phyloP scores from a whole-genome alignment of 768 basidiomycete genomes.

The Brasilioporus rufonigricans region DNA sequence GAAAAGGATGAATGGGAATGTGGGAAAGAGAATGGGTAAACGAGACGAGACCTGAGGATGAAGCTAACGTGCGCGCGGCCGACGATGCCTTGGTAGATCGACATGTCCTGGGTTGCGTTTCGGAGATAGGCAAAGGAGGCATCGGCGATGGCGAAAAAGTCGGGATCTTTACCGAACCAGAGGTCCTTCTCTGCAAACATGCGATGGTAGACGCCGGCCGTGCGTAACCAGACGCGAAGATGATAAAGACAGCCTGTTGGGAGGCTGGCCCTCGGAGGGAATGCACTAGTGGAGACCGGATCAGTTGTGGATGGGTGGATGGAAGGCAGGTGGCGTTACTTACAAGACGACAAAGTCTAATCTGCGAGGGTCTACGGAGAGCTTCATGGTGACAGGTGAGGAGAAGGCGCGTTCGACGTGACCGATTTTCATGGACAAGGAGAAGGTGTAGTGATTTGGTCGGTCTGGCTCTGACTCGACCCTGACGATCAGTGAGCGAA shows the following conservation, averaged over 20 bases:
- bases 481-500: constrained; percentile 20
- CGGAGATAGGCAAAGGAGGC: constrained; percentile 55
- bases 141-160: constrained; percentile 56
- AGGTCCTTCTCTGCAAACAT: constrained; percentile 63
- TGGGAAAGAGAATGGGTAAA: no score
- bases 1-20: neutral
- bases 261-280: constrained; percentile 56
- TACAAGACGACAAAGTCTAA: constrained; percentile 68
- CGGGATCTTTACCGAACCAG: constrained; percentile 66
- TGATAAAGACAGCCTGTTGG: constrained; percentile 55
- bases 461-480: constrained; percentile 28
- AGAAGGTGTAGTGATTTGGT: constrained; percentile 46
- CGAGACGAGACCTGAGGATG: constrained; percentile 47
- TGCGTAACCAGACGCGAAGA: constrained; percentile 63
- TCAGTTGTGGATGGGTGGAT: neutral
- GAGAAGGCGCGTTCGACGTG: constrained; percentile 54
- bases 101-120: constrained; percentile 40
- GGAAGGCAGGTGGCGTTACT: constrained; percentile 12
- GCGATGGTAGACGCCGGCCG: constrained; percentile 57
- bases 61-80: constrained; percentile 59
- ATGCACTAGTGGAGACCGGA: constrained; percentile 37
- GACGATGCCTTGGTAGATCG: constrained; percentile 54
- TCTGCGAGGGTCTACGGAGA: constrained; percentile 50
- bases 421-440: constrained; percentile 51
- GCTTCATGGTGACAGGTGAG: constrained; percentile 43